A percentile compares a stretch with the other conserved stretches of the same genome.
phyloP scores from a whole-genome alignment of 2,329 filamentous ascomycete species.

The Aureobasidium lini region DNA sequence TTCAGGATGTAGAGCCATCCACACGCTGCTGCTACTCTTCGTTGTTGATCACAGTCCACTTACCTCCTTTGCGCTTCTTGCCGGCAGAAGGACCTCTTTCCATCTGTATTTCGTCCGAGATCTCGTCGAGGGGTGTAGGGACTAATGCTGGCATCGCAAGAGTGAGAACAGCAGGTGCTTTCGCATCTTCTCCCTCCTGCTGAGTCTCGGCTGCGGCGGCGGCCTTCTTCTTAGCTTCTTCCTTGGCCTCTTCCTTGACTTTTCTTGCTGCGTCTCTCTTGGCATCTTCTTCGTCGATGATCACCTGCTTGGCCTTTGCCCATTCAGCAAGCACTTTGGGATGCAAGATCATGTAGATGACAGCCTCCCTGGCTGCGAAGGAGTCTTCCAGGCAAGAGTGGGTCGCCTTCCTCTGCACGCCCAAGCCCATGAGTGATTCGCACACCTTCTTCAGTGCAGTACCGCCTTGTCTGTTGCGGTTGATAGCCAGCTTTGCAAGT shows the following conservation, averaged over 20 bases:
- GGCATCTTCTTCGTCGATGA: not conserved
- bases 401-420: not conserved
- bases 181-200: not conserved
- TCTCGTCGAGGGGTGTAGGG: not conserved
- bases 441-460: not conserved
- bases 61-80: not conserved
- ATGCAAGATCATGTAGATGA: not conserved
- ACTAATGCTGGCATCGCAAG: not conserved
- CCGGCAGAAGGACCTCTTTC: not conserved
- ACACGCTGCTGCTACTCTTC: not conserved
- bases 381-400: conserved; percentile 6
- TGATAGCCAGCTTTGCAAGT: not conserved
- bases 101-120: not conserved
- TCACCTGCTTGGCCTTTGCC: not conserved
- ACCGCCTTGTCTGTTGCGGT: not conserved
- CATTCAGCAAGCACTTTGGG: not conserved
- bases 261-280: not conserved
- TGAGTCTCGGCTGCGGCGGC: not conserved
- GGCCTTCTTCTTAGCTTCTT: not conserved
- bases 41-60: not conserved
- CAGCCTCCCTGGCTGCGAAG: not conserved
- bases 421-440: not conserved
- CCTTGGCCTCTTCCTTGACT: not conserved
- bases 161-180: not conserved
- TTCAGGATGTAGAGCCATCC: not conserved